Percentiles rank a stretch among this genome's conserved stretches.
These are phyloP conservation scores for Peronospora belbahrii DNA, from an alignment of 352 stramenopile species.

Conservation along the genomic window DNA sequence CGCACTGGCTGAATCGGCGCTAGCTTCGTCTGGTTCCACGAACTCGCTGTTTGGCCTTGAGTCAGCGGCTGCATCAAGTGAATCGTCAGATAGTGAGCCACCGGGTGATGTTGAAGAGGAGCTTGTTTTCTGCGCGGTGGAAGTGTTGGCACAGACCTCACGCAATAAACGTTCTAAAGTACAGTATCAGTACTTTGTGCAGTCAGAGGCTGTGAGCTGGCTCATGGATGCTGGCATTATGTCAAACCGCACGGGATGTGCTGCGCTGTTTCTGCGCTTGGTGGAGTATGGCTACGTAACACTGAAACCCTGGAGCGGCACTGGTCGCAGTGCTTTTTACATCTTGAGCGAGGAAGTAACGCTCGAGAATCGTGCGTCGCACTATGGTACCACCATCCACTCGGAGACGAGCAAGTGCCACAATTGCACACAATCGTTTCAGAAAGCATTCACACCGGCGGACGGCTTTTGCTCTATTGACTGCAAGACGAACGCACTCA, in stretches of 20 bases:
- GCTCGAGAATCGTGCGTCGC: conserved; percentile 45
- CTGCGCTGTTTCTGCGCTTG: conserved; percentile 53
- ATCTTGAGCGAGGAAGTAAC: conserved; percentile 58
- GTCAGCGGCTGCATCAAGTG: conserved; percentile 25
- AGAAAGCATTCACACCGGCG: conserved; percentile 48
- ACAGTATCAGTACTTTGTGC: conserved; percentile 79
- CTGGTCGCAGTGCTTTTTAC: conserved; percentile 56
- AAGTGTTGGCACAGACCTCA: conserved; percentile 60
- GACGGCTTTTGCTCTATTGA: conserved; percentile 83
- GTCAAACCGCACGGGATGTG: conserved; percentile 43
- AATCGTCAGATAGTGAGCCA: conserved; percentile 49
- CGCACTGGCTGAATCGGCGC: conserved; percentile 21
- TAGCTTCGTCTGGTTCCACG: conserved; percentile 25
- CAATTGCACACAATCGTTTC: conserved; percentile 72
- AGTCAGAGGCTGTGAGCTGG: conserved; percentile 80
- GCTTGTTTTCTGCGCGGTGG: conserved; percentile 46
- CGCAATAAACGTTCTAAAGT: conserved; percentile 64
- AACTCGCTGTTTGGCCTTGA: conserved; percentile 22
- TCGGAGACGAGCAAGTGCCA: conserved; percentile 75
- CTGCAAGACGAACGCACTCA: conserved; percentile 79
- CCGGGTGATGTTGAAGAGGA: conserved; percentile 50
- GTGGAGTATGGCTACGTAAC: conserved; percentile 64
- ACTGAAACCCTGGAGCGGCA: conserved; percentile 45
- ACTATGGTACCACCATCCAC: conserved; percentile 60
- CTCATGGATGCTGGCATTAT: conserved; percentile 62